phyloP scores from a whole-genome alignment of 2,329 filamentous ascomycete genomes.

The Stenocarpella maydis region DNA sequence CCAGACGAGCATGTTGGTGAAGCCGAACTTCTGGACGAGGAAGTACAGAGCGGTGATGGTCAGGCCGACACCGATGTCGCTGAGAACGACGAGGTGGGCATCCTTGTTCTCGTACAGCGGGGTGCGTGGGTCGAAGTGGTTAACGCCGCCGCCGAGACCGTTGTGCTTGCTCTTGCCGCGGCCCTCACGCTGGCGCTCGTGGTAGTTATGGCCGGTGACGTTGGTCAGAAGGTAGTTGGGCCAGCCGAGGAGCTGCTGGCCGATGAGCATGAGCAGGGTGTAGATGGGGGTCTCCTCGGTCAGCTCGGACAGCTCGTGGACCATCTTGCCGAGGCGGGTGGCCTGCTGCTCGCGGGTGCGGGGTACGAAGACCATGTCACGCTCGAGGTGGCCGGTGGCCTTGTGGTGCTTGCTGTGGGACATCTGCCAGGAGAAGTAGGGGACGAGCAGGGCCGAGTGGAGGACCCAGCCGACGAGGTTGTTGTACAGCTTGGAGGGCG shows the following conservation, averaged over 20 bases:
- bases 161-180: conserved; percentile 93
- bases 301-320: conserved; percentile 86
- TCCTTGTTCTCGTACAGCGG: conserved; percentile 93
- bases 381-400: conserved; percentile 94
- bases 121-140: conserved; percentile 91
- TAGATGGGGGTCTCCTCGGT: conserved; percentile 93
- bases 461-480: conserved; percentile 91
- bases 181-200: conserved; percentile 89
- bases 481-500: conserved; percentile 88
- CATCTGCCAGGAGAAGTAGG: conserved; percentile 99
- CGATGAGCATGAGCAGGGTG: conserved; percentile 76
- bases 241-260: conserved; percentile 93
- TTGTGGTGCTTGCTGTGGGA: conserved; percentile 99
- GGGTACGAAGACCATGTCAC: conserved; percentile 99
- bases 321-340: conserved; percentile 73
- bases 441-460: conserved; percentile 88
- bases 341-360: conserved; percentile 87
- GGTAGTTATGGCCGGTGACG: conserved; percentile 95
- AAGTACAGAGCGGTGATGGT: conserved; percentile 68
- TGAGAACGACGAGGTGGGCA: conserved; percentile 84
- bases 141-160: conserved; percentile 81
- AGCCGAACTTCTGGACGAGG: conserved; percentile 81
- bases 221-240: conserved; percentile 90
- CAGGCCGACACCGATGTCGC: conserved; percentile 81
- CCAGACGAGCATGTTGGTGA: conserved; percentile 89